Percentiles rank a stretch among this genome's conserved stretches.
phyloP scores from a whole-genome alignment of 2,329 filamentous ascomycete genomes.

The Colletotrichum sp. region DNA sequence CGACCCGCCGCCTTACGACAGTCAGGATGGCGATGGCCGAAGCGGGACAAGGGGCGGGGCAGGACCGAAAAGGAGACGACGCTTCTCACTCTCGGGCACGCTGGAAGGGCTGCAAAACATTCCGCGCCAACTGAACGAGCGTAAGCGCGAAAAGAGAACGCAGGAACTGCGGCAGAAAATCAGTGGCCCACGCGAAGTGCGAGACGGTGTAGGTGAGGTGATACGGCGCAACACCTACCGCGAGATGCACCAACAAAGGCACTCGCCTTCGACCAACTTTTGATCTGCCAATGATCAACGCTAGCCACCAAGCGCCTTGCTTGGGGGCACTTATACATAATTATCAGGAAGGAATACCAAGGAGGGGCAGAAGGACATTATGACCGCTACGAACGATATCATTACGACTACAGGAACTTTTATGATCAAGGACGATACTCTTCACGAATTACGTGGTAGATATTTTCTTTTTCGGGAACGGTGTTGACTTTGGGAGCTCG shows the following conservation, averaged over 20 bases:
- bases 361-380: neutral
- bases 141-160: constrained; percentile 61
- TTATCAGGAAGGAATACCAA: neutral
- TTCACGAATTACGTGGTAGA: neutral
- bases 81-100: constrained; percentile 49
- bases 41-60: constrained; percentile 30
- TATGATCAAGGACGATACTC: constrained; percentile 3
- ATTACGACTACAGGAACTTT: constrained; percentile 19
- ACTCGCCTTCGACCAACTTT: constrained; percentile 8
- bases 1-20: constrained; percentile 39
- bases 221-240: constrained; percentile 50
- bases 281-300: neutral
- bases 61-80: constrained; percentile 26
- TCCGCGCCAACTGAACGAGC: constrained; percentile 61
- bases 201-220: constrained; percentile 63
- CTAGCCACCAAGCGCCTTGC: neutral
- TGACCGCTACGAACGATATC: constrained; percentile 8
- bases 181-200: constrained; percentile 61
- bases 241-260: constrained; percentile 26
- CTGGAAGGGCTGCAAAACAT: constrained; percentile 59
- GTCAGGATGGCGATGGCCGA: neutral
- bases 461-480: neutral
- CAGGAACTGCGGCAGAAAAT: constrained; percentile 65
- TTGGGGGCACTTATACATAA: neutral
- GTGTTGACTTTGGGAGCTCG: neutral